Percentiles rank a stretch among this genome's conserved stretches.
Evolutionary conservation across 805 yeast genomes (phyloP).

Genomic region (Hanseniaspora singularis): DNA sequence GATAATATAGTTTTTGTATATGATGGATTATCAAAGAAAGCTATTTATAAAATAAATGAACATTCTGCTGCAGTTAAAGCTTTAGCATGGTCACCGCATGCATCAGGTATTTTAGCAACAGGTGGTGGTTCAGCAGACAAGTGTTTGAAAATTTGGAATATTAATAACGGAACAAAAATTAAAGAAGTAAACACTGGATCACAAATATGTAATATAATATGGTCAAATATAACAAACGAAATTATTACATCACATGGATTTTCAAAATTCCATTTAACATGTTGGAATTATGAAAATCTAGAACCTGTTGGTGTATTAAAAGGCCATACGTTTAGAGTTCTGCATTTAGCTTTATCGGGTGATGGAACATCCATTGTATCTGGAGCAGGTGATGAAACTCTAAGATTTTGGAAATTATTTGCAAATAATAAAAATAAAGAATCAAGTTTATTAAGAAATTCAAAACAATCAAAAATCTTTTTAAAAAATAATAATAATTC

Average conservation of each 20-base stretch:
- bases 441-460: slow-evolving; percentile 59
- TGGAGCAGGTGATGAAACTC: slow-evolving; percentile 96
- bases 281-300: slow-evolving; percentile 89
- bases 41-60: slow-evolving; percentile 62
- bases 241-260: slow-evolving; percentile 91
- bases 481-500: not conserved
- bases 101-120: slow-evolving; percentile 79
- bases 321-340: slow-evolving; percentile 87
- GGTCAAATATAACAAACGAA: slow-evolving; percentile 90
- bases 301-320: slow-evolving; percentile 86
- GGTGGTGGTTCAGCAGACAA: slow-evolving; percentile 98
- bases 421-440: slow-evolving; percentile 55
- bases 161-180: slow-evolving; percentile 59
- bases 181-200: slow-evolving; percentile 89
- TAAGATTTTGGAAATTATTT: slow-evolving; percentile 90
- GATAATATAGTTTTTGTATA: slow-evolving; percentile 77
- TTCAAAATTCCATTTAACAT: slow-evolving; percentile 74
- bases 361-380: slow-evolving; percentile 96
- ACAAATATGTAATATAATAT: slow-evolving; percentile 84
- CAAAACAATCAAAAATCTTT: slow-evolving; percentile 36
- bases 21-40: slow-evolving; percentile 60
- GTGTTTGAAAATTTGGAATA: slow-evolving; percentile 83
- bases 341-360: slow-evolving; percentile 80
- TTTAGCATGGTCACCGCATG: slow-evolving; percentile 95
- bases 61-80: slow-evolving; percentile 96